Percentiles rank a stretch among this genome's conserved stretches.
phyloP scores from a whole-genome alignment of 805 yeast species.

The Saturnispora besseyi region DNA sequence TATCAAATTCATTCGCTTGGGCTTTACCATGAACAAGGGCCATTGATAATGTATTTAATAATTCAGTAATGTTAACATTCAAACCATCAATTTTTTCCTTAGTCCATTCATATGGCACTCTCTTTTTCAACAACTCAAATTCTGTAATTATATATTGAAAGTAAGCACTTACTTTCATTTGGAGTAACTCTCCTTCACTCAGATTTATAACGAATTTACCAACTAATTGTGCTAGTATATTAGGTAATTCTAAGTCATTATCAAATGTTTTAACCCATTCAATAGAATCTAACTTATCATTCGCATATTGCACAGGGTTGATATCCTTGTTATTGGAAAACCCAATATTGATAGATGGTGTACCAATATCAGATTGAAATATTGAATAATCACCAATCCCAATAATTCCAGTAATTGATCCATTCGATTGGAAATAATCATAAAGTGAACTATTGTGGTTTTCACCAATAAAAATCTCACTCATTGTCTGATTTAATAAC shows the following conservation, averaged over 20 bases:
- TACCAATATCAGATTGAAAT: slow-evolving; percentile 58
- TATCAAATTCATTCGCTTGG: slow-evolving; percentile 15
- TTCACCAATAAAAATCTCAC: slow-evolving; percentile 34
- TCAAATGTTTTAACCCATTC: slow-evolving; percentile 43
- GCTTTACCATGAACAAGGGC: slow-evolving; percentile 21
- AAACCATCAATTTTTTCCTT: not conserved
- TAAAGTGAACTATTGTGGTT: slow-evolving; percentile 30
- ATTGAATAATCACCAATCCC: slow-evolving; percentile 46
- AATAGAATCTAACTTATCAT: slow-evolving; percentile 51
- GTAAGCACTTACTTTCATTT: slow-evolving; percentile 39
- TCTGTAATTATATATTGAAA: slow-evolving; percentile 33
- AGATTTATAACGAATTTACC: slow-evolving; percentile 47
- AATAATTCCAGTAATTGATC: slow-evolving; percentile 35
- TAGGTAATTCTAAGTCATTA: slow-evolving; percentile 44
- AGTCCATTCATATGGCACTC: slow-evolving; percentile 27
- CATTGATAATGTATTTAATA: slow-evolving; percentile 22
- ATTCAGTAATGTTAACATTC: not conserved
- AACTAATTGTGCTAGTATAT: slow-evolving; percentile 47
- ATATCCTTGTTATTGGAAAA: slow-evolving; percentile 27
- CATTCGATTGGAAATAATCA: slow-evolving; percentile 39
- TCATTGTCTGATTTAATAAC: slow-evolving; percentile 37
- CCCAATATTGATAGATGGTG: slow-evolving; percentile 50
- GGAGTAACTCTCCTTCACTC: slow-evolving; percentile 49
- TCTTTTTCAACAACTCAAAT: slow-evolving; percentile 23
- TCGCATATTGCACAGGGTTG: slow-evolving; percentile 48